A percentile compares a stretch with the other conserved stretches of the same genome.
These are phyloP conservation scores for Scortechinia acanthostroma DNA, from an alignment of 2,329 filamentous ascomycete genomes.

Conservation along the genomic window DNA sequence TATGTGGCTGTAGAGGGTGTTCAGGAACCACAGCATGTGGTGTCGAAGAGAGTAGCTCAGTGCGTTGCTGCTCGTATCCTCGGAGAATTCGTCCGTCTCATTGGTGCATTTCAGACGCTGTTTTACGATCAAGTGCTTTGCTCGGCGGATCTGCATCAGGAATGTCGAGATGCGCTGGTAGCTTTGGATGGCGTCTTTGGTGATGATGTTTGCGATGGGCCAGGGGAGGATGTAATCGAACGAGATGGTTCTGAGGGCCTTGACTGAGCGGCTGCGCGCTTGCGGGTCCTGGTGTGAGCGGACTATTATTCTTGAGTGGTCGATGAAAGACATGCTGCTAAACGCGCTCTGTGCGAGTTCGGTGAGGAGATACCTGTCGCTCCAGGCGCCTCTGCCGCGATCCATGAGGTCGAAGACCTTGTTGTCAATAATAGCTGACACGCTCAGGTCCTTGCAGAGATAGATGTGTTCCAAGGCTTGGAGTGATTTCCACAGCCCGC, in stretches of 20 bases:
- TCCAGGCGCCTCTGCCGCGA: not conserved
- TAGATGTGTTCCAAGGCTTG: not conserved
- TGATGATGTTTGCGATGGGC: conserved; percentile 1
- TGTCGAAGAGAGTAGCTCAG: not conserved
- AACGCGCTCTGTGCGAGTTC: not conserved
- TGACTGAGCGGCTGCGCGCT: not conserved
- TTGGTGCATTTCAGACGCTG: not conserved
- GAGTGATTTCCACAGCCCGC: not conserved
- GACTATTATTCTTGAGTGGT: not conserved
- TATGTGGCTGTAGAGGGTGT: not conserved
- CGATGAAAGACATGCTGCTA: not conserved
- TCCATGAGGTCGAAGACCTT: not conserved
- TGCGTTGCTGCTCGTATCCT: not conserved
- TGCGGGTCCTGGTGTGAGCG: not conserved
- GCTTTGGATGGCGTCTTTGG: not conserved
- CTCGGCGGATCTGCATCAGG: not conserved
- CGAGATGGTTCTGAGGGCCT: not conserved
- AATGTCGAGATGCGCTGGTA: conserved; percentile 1
- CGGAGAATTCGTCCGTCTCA: not conserved
- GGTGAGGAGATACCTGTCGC: not conserved
- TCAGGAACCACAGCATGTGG: not conserved
- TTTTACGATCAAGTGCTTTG: not conserved
- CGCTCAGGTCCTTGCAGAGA: not conserved
- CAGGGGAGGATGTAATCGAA: conserved; percentile 2
- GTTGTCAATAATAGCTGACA: not conserved